These are phyloP conservation scores for Trypanosoma congolense DNA, from an alignment of 208 protist species.

Conservation along the genomic window DNA sequence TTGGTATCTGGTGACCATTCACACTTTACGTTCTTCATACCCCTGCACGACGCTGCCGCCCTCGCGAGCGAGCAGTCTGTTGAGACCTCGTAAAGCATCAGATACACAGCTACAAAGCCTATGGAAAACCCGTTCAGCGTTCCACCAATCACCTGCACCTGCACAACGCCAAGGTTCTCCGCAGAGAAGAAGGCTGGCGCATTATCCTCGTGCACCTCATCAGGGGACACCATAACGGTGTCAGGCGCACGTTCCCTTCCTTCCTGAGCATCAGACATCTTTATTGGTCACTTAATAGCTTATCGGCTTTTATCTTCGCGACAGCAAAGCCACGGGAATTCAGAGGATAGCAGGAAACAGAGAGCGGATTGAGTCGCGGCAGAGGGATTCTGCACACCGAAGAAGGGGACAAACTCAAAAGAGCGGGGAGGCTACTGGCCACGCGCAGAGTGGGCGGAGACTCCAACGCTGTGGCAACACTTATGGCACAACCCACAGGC, in stretches of 20 bases:
- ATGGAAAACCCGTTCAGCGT: conserved; percentile 68
- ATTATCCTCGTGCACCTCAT: not conserved
- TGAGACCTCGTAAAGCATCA: conserved; percentile 43
- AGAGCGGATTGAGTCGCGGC: not conserved
- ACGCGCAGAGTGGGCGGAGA: too few species aligned
- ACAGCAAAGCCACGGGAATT: too few species aligned
- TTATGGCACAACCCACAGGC: too few species aligned
- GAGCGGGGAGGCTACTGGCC: too few species aligned
- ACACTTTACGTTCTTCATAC: conserved; percentile 39
- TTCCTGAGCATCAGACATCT: conserved; percentile 2
- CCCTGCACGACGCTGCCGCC: conserved; percentile 31
- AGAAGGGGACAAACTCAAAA: too few species aligned
- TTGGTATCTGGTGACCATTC: conserved; percentile 25
- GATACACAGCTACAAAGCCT: conserved; percentile 73
- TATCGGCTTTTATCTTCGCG: not conserved
- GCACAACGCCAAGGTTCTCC: conserved; percentile 43
- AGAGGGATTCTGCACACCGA: too few species aligned
- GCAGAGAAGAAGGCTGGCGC: conserved; percentile 29
- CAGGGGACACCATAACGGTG: not conserved
- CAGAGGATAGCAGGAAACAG: not conserved
- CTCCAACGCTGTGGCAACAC: too few species aligned
- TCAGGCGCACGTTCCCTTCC: not conserved
- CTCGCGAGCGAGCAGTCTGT: conserved; percentile 54
- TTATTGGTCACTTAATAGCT: not conserved
- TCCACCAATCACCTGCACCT: conserved; percentile 43